Percentiles rank a stretch among this genome's conserved stretches.
Evolutionary conservation across 2,329 filamentous ascomycete species (phyloP).

Genomic region (Podosphaera xanthii): DNA sequence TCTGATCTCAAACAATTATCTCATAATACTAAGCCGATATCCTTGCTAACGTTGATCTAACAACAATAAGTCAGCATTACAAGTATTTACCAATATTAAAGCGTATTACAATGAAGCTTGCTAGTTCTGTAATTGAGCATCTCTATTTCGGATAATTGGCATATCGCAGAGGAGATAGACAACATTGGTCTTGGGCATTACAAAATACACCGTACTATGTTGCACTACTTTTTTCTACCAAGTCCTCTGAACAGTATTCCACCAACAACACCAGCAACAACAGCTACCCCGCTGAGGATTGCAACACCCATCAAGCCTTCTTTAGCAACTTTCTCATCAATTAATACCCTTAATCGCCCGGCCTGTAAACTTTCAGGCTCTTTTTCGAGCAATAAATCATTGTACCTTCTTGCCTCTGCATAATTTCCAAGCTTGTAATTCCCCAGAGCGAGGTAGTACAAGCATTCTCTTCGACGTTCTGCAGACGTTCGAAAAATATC

Average conservation of each 20-base stretch:
- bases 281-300: constrained; percentile 78
- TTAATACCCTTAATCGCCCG: constrained; percentile 60
- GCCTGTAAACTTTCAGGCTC: constrained; percentile 86
- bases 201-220: not conserved
- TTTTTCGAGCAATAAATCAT: constrained; percentile 73
- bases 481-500: constrained; percentile 90
- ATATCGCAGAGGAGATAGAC: too few species aligned
- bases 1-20: too few species aligned
- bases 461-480: constrained; percentile 85
- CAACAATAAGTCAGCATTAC: too few species aligned
- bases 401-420: constrained; percentile 80
- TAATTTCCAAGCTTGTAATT: constrained; percentile 99
- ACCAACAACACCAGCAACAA: constrained; percentile 81
- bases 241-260: constrained; percentile 63
- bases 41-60: too few species aligned
- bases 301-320: constrained; percentile 87
- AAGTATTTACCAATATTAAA: too few species aligned
- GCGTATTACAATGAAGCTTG: too few species aligned
- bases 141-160: too few species aligned
- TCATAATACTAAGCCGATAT: too few species aligned
- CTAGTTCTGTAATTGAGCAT: too few species aligned
- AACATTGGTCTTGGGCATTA: not conserved
- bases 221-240: constrained; percentile 24
- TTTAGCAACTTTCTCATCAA: constrained; percentile 89
- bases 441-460: constrained; percentile 91